Evolutionary conservation across 768 basidiomycete genomes (phyloP).

Genomic region (Myochromella boudieri): DNA sequence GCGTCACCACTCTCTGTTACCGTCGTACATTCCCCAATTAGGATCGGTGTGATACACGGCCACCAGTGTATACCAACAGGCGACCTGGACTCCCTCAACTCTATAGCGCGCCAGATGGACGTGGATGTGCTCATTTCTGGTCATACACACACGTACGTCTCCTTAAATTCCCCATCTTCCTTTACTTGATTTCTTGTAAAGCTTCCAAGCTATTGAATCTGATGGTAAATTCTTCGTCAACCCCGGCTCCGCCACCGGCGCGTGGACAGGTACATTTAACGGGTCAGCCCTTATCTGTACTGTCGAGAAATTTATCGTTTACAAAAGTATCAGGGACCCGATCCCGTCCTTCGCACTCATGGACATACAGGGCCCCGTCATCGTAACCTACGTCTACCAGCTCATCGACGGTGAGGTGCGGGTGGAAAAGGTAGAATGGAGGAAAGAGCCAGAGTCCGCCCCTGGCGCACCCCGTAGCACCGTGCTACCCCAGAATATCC

Average conservation of each 20-base stretch:
- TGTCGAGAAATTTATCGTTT: conserved; percentile 23
- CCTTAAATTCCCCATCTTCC: not conserved
- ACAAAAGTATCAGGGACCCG: conserved; percentile 44
- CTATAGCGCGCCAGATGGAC: conserved; percentile 93
- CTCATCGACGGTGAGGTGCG: conserved; percentile 91
- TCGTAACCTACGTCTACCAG: conserved; percentile 97
- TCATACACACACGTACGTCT: conserved; percentile 86
- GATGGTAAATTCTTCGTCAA: conserved; percentile 94
- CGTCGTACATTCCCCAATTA: conserved; percentile 80
- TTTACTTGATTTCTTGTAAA: conserved; percentile 26
- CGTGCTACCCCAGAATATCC: conserved; percentile 52
- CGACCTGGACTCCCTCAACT: conserved; percentile 85
- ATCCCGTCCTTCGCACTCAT: conserved; percentile 95
- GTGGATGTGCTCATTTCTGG: conserved; percentile 94
- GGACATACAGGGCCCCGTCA: conserved; percentile 96
- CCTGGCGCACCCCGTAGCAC: conserved; percentile 40
- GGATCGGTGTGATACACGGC: conserved; percentile 91
- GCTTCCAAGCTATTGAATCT: conserved; percentile 92
- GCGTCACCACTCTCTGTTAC: conserved; percentile 79
- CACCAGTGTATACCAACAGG: conserved; percentile 93
- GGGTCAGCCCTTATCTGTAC: too few relatives aligned
- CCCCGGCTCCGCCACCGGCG: conserved; percentile 93
- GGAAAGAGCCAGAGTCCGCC: conserved; percentile 53
- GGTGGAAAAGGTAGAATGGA: conserved; percentile 89
- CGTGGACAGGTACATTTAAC: conserved; percentile 80